Conservation (phyloP, 2,329 filamentous ascomycete species). For the Epichloe hybrida region DNA sequence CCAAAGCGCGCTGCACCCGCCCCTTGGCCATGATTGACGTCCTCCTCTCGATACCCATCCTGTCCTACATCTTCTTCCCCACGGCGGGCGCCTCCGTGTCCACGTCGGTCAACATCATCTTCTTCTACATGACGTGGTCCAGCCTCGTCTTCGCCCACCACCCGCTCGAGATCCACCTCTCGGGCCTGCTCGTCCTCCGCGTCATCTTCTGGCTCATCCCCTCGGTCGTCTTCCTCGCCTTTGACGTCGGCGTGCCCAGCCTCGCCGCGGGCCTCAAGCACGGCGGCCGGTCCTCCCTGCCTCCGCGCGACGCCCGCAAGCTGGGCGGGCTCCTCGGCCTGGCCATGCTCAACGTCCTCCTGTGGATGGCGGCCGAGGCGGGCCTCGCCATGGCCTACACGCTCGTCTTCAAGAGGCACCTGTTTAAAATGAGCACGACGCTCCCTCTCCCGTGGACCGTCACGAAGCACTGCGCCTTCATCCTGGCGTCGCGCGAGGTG, state of each 20-base stretch:
- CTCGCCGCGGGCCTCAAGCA: constrained; percentile 57
- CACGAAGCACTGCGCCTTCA: constrained; percentile 31
- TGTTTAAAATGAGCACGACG: constrained; percentile 34
- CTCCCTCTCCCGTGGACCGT: constrained; percentile 41
- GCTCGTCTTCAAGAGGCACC: constrained; percentile 20
- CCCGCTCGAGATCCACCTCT: constrained; percentile 60
- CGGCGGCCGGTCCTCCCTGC: constrained; percentile 38
- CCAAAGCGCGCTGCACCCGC: background rate
- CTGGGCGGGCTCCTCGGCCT: constrained; percentile 26
- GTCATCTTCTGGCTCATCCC: constrained; percentile 60
- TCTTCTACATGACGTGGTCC: constrained; percentile 85
- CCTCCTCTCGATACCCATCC: constrained; percentile 57
- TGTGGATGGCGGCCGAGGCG: constrained; percentile 31
- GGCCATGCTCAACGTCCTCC: constrained; percentile 30
- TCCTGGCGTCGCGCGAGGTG: constrained; percentile 37
- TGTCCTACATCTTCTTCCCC: constrained; percentile 53
- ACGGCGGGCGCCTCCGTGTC: constrained; percentile 49
- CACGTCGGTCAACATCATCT: constrained; percentile 71
- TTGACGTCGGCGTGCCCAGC: constrained; percentile 59
- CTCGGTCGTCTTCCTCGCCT: constrained; percentile 55
- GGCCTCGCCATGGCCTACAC: constrained; percentile 25
- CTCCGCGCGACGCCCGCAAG: constrained; percentile 26
- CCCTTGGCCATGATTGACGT: constrained; percentile 38
- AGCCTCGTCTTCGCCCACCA: constrained; percentile 68
- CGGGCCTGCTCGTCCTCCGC: constrained; percentile 55